Percentiles rank a stretch among this genome's conserved stretches.
Evolutionary conservation across 495 filamentous ascomycete genomes (phyloP).

Genomic region (Mycothermus thermophilus): DNA sequence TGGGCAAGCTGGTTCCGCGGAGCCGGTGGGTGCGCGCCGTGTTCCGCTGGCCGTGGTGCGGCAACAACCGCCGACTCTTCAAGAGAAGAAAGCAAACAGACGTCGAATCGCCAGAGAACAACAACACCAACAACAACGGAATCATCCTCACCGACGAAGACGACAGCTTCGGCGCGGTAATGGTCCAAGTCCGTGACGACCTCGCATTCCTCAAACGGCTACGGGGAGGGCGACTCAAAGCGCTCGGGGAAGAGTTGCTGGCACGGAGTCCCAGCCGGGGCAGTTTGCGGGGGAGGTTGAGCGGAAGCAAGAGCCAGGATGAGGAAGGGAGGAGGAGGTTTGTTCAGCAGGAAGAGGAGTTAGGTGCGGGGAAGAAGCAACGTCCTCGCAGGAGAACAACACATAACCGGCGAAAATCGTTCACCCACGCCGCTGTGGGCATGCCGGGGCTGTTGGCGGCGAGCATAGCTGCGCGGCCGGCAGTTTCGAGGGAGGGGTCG

Average conservation of each 20-base stretch:
- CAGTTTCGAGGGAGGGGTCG: no score
- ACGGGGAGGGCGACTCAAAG: constrained; percentile 1
- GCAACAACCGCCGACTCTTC: constrained; percentile 5
- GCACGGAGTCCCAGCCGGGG: no score
- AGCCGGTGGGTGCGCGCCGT: neutral
- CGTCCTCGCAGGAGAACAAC: no score
- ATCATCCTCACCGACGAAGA: neutral
- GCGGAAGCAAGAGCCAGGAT: neutral
- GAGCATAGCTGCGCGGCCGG: constrained; percentile 1
- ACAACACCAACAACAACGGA: no score
- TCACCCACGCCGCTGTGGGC: constrained; percentile 1
- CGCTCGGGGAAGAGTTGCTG: neutral
- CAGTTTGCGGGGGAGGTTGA: no score
- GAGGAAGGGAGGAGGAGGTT: neutral
- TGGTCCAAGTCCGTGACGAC: constrained; percentile 1
- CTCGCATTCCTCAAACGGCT: constrained; percentile 4
- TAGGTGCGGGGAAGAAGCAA: no score
- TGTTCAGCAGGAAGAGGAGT: no score
- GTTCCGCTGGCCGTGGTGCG: no score
- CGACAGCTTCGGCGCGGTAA: neutral
- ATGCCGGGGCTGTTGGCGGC: constrained; percentile 4
- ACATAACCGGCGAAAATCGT: neutral
- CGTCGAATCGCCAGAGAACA: no score
- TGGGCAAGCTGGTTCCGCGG: neutral
- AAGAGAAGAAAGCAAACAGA: no score